These are phyloP conservation scores for Cutaneotrichosporon sp. DNA, from an alignment of 1,284 basidiomycete species.

Conservation along the genomic window DNA sequence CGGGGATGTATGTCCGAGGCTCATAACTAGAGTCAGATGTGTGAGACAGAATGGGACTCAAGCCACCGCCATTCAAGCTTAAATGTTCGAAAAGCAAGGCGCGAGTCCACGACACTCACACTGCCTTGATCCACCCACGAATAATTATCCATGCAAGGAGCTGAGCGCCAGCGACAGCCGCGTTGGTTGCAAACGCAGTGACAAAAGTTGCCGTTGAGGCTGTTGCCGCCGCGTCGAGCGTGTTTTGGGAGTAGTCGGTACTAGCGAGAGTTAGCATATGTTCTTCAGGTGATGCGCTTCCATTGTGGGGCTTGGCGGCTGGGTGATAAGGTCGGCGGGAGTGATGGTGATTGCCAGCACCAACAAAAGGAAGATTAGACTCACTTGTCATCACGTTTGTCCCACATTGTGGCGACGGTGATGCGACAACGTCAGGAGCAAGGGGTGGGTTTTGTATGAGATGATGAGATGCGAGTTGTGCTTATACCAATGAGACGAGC, in stretches of 20 bases:
- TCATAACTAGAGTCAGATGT: conserved; percentile 59
- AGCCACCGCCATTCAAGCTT: neutral
- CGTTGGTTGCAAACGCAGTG: conserved; percentile 63
- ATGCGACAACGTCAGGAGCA: neutral
- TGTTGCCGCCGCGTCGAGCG: neutral
- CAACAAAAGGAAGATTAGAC: neutral
- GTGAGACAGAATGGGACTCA: neutral
- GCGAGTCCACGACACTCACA: conserved; percentile 34
- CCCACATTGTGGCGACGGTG: neutral
- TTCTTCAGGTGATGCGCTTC: neutral
- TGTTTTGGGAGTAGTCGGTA: neutral
- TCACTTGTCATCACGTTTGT: conserved; percentile 4
- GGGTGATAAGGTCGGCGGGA: neutral
- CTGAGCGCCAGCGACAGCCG: conserved; percentile 60
- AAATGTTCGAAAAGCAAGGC: neutral
- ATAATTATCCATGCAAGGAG: conserved; percentile 65
- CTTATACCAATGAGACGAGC: neutral
- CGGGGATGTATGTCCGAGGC: conserved; percentile 65
- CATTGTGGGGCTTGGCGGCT: no score
- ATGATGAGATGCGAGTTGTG: neutral
- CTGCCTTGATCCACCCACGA: conserved; percentile 47
- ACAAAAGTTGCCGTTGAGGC: conserved; percentile 62
- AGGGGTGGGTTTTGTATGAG: neutral
- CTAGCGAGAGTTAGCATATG: conserved; percentile 11
- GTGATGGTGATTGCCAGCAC: neutral